These are phyloP conservation scores for Paraphaeosphaeria sporulosa DNA, from an alignment of 2,329 filamentous ascomycete genomes.

Conservation along the genomic window DNA sequence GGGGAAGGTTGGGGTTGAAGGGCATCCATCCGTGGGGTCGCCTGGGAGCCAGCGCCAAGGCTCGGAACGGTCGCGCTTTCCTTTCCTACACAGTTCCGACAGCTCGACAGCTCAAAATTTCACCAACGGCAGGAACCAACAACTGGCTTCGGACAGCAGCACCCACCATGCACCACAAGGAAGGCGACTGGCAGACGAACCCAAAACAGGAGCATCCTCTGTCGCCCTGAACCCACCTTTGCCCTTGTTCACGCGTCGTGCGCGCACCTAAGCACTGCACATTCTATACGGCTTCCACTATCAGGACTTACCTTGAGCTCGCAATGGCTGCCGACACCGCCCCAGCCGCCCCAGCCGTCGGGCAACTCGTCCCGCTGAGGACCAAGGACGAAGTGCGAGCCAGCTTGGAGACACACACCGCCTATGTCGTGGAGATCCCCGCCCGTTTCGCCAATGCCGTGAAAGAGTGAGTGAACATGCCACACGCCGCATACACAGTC, in stretches of 20 bases:
- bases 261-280: not conserved
- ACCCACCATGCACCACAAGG: constrained; percentile 3
- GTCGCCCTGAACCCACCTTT: not conserved
- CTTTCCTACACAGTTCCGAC: constrained; percentile 3
- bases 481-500: not conserved
- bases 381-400: constrained; percentile 60
- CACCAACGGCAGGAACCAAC: constrained; percentile 1
- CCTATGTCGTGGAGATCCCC: constrained; percentile 76
- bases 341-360: not conserved
- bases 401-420: constrained; percentile 63
- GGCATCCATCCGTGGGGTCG: not conserved
- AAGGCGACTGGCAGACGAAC: not conserved
- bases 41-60: not conserved
- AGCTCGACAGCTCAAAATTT: not conserved
- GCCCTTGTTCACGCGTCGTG: not conserved
- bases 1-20: constrained; percentile 1
- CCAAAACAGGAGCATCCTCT: constrained; percentile 3
- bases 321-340: constrained; percentile 15
- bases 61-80: constrained; percentile 12
- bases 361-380: constrained; percentile 49
- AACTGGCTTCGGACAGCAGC: not conserved
- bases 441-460: constrained; percentile 75
- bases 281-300: constrained; percentile 1
- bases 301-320: not conserved
- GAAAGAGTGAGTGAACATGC: constrained; percentile 66